Percentiles rank a stretch among this genome's conserved stretches.
Conservation (phyloP, 768 basidiomycete genomes). For the Boletus pseudopeckii region DNA sequence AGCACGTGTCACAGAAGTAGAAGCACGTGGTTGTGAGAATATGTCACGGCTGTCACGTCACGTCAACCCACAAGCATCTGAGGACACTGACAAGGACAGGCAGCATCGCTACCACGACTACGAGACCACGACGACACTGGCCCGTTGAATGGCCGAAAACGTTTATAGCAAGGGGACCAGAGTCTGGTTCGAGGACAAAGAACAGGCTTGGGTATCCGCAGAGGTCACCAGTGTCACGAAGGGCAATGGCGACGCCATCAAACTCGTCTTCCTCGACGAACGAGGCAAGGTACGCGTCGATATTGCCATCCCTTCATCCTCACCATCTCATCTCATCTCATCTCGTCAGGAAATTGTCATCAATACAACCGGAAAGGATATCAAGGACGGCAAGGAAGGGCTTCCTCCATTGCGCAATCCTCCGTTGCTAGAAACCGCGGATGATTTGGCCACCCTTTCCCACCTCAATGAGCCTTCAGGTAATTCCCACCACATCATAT, state of each 20-base stretch:
- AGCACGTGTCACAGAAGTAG: no score
- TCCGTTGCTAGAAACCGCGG: conserved; percentile 91
- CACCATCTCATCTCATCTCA: not conserved
- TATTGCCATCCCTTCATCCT: conserved; percentile 6
- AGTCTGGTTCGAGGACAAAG: conserved; percentile 93
- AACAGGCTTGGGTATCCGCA: conserved; percentile 90
- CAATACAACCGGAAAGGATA: conserved; percentile 74
- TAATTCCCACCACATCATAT: conserved; percentile 33
- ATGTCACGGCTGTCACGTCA: conserved; percentile 28
- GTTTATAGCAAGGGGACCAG: conserved; percentile 88
- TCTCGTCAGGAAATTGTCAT: conserved; percentile 72
- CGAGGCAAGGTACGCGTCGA: conserved; percentile 71
- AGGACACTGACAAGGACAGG: not conserved
- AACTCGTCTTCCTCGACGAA: conserved; percentile 84
- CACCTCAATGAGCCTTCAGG: conserved; percentile 98
- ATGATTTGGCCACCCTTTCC: conserved; percentile 96
- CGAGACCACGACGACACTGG: conserved; percentile 22
- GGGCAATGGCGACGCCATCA: conserved; percentile 69
- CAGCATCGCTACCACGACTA: conserved; percentile 14
- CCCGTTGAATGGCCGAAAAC: conserved; percentile 85
- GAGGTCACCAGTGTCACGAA: conserved; percentile 70
- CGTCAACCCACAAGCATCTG: not conserved
- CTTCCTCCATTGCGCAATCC: conserved; percentile 96
- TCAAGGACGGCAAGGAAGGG: conserved; percentile 73
- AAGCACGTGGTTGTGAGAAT: conserved; percentile 21